Conservation (phyloP, 306 rosid species). For the Quercus cerris region DNA sequence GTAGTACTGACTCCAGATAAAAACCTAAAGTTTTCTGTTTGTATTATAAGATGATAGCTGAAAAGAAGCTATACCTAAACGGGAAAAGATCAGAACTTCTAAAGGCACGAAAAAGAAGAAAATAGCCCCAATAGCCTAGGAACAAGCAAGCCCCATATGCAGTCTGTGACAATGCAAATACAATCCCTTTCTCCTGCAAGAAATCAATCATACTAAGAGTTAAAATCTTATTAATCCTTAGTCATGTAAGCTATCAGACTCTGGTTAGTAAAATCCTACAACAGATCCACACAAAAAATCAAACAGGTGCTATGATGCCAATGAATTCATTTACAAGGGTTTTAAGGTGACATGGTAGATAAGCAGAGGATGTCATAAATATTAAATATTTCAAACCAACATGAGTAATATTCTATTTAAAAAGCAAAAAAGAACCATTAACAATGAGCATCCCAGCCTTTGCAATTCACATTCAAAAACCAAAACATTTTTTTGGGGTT, state of each 20-base stretch:
- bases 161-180: constrained; percentile 81
- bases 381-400: not conserved
- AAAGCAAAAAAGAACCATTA: not conserved
- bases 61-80: constrained; percentile 58
- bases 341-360: not conserved
- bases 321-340: not conserved
- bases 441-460: not conserved
- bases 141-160: constrained; percentile 89
- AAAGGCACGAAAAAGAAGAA: constrained; percentile 42
- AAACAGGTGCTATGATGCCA: not conserved
- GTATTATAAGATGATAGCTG: not conserved
- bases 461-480: not conserved
- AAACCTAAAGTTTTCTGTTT: not conserved
- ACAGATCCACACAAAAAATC: not conserved
- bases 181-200: constrained; percentile 75
- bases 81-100: constrained; percentile 62
- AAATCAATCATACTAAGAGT: constrained; percentile 25
- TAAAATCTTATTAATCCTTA: constrained; percentile 15
- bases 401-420: not conserved
- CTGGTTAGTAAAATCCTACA: not conserved
- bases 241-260: constrained; percentile 21
- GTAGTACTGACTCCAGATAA: not conserved
- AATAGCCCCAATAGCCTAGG: constrained; percentile 90
- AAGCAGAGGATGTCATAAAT: constrained; percentile 3
- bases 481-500: not conserved